Base-by-base conservation (phyloP, 2,329 filamentous ascomycete species). In the Neonectria faginata region DNA sequence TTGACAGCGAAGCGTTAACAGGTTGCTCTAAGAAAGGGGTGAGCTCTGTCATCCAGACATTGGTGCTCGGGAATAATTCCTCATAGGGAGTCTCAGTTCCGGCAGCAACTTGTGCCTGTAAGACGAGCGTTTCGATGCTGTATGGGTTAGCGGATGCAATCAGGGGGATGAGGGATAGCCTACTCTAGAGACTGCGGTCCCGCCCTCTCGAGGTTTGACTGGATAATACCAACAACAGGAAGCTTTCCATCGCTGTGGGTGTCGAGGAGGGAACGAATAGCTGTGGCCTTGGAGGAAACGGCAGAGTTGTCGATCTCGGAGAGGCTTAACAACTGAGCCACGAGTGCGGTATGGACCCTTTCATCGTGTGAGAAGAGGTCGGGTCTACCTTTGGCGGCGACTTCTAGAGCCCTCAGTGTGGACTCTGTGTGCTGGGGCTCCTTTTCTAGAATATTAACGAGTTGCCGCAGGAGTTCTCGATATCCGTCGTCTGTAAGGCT, bases 41-140 rank as follows among this genome's bases (percentile, higher is more conserved):
- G 84, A 97, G 78, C 14, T 91, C 86, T 14, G 82, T 70, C 70
- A 85, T 83, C 94, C 94, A 97, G 10, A 86, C 79, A 2, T 84
- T 79, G 0, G 82, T 79, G 68, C 85, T 85, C 0, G 93, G 93
- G 41, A 96, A 81, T 5, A 95, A 77, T 11, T 84, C 81, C 64
- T 82, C 77, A 1, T 76, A 65, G 0, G 74, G 66, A 9, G 73
- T 73, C 3, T 70, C 68, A 1, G 76, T 69, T 1, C 77, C 72
- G 1, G 71, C 65, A 0, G 79, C 79, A 2, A 75, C 73, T 16
- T 77, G 74, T 5, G 81, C 76, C 14, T 85, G 86, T 16, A 83
- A 78, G 1, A 85, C 80, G 45, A 90, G 74, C 0, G 86, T 89
- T 18, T 85, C 79, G 14, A 89, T 81, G 11, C 83, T 86, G 12